These are phyloP conservation scores for Cercospora beticola DNA, from an alignment of 2,329 filamentous ascomycete genomes.

Conservation along the genomic window DNA sequence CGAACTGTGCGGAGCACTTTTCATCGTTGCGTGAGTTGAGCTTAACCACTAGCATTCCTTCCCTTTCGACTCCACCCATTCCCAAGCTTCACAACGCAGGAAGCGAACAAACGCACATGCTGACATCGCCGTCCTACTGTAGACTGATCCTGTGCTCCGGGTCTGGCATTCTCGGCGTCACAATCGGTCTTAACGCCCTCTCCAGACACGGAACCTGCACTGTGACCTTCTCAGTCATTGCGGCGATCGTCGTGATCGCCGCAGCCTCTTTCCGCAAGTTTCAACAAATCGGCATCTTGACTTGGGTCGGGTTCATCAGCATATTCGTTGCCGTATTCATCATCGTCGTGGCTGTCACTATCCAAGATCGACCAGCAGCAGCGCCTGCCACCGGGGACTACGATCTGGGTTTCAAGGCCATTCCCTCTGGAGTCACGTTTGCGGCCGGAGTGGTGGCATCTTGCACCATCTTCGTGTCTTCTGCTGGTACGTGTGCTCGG, in stretches of 20 bases:
- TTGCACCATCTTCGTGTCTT: conserved; percentile 60
- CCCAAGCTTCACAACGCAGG: background rate
- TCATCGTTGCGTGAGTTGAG: conserved; percentile 49
- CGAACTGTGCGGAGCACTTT: conserved; percentile 57
- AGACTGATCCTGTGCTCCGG: conserved; percentile 55
- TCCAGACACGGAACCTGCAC: conserved; percentile 60
- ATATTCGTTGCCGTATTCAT: conserved; percentile 54
- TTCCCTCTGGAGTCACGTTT: conserved; percentile 56
- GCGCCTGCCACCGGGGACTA: conserved; percentile 60
- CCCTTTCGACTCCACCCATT: background rate
- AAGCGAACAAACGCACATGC: background rate
- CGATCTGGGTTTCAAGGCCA: conserved; percentile 59
- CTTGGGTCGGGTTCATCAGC: conserved; percentile 60
- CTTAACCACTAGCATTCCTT: background rate
- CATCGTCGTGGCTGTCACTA: conserved; percentile 55
- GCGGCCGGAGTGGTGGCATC: conserved; percentile 59
- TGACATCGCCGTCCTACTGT: background rate
- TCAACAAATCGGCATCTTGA: conserved; percentile 61
- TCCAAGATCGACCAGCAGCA: conserved; percentile 57
- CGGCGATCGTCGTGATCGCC: conserved; percentile 51
- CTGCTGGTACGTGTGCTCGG: conserved; percentile 38
- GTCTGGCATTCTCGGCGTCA: conserved; percentile 60
- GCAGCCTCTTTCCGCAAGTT: conserved; percentile 57
- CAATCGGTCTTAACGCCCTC: conserved; percentile 60
- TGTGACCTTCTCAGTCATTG: conserved; percentile 48